Evolutionary conservation across 2,329 filamentous ascomycete genomes (phyloP).

Genomic region (Epichloe amarillans): DNA sequence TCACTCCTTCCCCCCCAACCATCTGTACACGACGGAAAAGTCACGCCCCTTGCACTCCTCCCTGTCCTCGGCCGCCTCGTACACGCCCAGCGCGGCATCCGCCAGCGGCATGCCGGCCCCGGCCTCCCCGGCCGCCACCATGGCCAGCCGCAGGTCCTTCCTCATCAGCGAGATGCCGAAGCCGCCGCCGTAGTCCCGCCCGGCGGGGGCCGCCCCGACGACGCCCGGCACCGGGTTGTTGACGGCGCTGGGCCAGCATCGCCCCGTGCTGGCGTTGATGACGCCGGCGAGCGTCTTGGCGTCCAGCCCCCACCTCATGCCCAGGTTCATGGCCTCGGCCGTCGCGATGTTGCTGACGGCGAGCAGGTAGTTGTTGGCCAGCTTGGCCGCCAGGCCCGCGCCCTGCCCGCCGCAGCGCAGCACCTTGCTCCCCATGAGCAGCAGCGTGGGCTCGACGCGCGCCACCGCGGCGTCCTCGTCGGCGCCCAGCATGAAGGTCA

Average conservation of each 20-base stretch:
- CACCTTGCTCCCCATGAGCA: constrained; percentile 74
- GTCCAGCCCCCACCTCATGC: constrained; percentile 47
- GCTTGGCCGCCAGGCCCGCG: constrained; percentile 76
- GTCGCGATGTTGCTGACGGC: constrained; percentile 79
- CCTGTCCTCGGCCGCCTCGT: constrained; percentile 48
- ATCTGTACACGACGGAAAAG: constrained; percentile 72
- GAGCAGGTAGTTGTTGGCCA: constrained; percentile 94
- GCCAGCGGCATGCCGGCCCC: constrained; percentile 54
- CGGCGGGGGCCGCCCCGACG: constrained; percentile 56
- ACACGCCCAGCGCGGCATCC: constrained; percentile 49
- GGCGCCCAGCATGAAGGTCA: constrained; percentile 93
- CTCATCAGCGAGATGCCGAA: constrained; percentile 70
- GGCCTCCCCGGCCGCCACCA: constrained; percentile 59
- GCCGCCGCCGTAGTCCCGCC: constrained; percentile 61
- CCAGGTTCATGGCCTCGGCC: constrained; percentile 53
- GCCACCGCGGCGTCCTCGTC: constrained; percentile 46
- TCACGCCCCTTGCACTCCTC: constrained; percentile 56
- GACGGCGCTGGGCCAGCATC: constrained; percentile 88
- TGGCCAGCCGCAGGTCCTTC: constrained; percentile 63
- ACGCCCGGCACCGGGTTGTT: constrained; percentile 93
- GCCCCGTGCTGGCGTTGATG: constrained; percentile 88
- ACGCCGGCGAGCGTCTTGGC: constrained; percentile 60
- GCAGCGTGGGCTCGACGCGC: constrained; percentile 54
- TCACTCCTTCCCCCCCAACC: constrained; percentile 42
- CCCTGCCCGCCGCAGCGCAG: constrained; percentile 78